Conservation (phyloP, 2,329 filamentous ascomycete species). For the Didymosphaeria variabile region DNA sequence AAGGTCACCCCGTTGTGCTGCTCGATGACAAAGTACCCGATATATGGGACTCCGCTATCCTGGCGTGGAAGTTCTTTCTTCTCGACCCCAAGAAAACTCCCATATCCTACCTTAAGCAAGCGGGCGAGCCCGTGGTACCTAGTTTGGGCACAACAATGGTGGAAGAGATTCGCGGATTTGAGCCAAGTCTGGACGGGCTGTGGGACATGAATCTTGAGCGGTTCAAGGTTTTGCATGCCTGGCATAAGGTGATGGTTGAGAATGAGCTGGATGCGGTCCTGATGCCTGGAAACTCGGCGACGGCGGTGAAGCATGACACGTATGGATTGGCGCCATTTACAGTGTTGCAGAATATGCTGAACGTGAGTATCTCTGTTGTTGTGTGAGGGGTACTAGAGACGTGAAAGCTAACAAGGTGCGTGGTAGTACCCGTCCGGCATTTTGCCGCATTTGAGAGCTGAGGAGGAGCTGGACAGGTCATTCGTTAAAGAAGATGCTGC, state of each 20-base stretch:
- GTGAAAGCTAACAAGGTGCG: conserved; percentile 5
- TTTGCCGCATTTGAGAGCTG: conserved; percentile 56
- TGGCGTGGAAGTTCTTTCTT: conserved; percentile 56
- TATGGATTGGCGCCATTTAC: conserved; percentile 61
- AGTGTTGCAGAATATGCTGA: conserved; percentile 61
- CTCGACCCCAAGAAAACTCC: conserved; percentile 50
- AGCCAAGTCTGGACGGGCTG: conserved; percentile 51
- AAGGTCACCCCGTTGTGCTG: conserved; percentile 56
- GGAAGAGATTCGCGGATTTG: conserved; percentile 41
- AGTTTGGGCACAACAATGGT: conserved; percentile 50
- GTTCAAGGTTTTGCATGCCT: conserved; percentile 48
- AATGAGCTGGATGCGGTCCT: conserved; percentile 61
- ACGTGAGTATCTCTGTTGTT: conserved; percentile 50
- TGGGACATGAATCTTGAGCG: conserved; percentile 54
- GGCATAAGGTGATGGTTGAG: conserved; percentile 54
- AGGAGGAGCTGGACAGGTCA: conserved; percentile 51
- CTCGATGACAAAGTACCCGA: conserved; percentile 40
- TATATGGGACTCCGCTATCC: conserved; percentile 43
- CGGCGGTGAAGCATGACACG: conserved; percentile 62
- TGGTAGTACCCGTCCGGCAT: conserved; percentile 61
- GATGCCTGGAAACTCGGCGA: conserved; percentile 59
- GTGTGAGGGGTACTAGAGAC: not conserved
- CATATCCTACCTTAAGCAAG: conserved; percentile 42
- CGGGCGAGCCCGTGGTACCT: conserved; percentile 56
- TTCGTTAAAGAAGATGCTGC: conserved; percentile 39